Evolutionary conservation across 2,329 filamentous ascomycete genomes (phyloP).

Genomic region (Conoideocrella luteorostrata): DNA sequence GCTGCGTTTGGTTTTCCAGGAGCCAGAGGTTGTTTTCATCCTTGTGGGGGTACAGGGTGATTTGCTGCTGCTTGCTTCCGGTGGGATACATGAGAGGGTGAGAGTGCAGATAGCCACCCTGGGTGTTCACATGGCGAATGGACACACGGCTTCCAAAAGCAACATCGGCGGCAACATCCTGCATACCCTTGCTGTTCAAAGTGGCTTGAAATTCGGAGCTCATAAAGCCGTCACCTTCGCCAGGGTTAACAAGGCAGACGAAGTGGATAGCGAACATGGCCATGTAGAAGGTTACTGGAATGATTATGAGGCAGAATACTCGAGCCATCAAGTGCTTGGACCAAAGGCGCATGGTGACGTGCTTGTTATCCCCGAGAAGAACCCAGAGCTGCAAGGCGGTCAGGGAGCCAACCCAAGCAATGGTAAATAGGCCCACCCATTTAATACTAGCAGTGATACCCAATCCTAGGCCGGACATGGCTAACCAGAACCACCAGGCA

Average conservation of each 20-base stretch:
- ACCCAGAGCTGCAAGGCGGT: conserved; percentile 93
- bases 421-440: conserved; percentile 98
- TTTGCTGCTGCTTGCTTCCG: conserved; percentile 97
- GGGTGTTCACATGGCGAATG: conserved; percentile 91
- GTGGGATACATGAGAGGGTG: conserved; percentile 96
- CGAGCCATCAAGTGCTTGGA: conserved; percentile 92
- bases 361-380: conserved; percentile 80
- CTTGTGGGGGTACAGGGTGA: conserved; percentile 97
- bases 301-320: conserved; percentile 82
- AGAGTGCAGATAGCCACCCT: conserved; percentile 95
- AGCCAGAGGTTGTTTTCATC: conserved; percentile 97
- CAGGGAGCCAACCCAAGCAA: conserved; percentile 91
- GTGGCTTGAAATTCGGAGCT: conserved; percentile 98
- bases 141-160: conserved; percentile 79
- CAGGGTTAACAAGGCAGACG: conserved; percentile 83
- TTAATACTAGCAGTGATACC: conserved; percentile 93
- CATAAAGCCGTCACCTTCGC: conserved; percentile 98
- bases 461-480: conserved; percentile 76
- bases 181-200: conserved; percentile 93
- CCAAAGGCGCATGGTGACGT: conserved; percentile 77
- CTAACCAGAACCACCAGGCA: conserved; percentile 98
- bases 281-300: conserved; percentile 87
- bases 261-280: conserved; percentile 98
- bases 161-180: conserved; percentile 88
- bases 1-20: conserved; percentile 93